Evolutionary conservation across 2,329 filamentous ascomycete species (phyloP), one percentile per base, ranked within the genome.

Genomic region (Trichoderma semiorbis): DNA sequence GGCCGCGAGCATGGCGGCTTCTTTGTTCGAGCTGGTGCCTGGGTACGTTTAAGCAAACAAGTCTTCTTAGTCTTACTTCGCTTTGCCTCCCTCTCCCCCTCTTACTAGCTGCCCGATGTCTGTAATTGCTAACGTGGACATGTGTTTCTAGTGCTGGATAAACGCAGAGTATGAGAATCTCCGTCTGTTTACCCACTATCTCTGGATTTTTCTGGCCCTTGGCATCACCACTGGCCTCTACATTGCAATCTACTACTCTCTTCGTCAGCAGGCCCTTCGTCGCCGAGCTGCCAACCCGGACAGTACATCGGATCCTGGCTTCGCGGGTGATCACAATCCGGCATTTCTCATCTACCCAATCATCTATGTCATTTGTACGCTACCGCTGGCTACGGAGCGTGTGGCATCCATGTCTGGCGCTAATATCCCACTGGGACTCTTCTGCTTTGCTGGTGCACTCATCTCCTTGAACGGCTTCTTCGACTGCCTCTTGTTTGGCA

Each of bases 311-410:
- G 64, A 66, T 7, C 61, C 72, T 7, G 72, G 74, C 7, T 73
- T 75, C 0, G 74, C 74, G 5, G 74, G 77, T 16, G 76, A 72
- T 26, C 82, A 81, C 72, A 84, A 87, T 72, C 85, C 84, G 6
- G 84, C 88, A 10, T 89, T 92, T 73, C 88, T 92, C 34, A 83
- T 91, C 8, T 93, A 93, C 73, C 91, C 91, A 0, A 77, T 91
- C 74, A 90, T 92, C 74, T 93, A 93, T 78, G 85, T 92, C 7
- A 75, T 91, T n/a, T 91, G 91, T 77, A 93, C 91, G 0, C 84
- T 90, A 0, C 91, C 91, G 0, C 83, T 93, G 0, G 90, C 90
- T 5, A 84, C 88, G 0, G 89, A 90, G 16, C 87, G 91, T 72
- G 89, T 92, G 76, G 86, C 86, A 18, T 85, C 85, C 24, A 91